phyloP scores from a whole-genome alignment of 2,329 filamentous ascomycete genomes.

The Colletotrichum euphorbiae region DNA sequence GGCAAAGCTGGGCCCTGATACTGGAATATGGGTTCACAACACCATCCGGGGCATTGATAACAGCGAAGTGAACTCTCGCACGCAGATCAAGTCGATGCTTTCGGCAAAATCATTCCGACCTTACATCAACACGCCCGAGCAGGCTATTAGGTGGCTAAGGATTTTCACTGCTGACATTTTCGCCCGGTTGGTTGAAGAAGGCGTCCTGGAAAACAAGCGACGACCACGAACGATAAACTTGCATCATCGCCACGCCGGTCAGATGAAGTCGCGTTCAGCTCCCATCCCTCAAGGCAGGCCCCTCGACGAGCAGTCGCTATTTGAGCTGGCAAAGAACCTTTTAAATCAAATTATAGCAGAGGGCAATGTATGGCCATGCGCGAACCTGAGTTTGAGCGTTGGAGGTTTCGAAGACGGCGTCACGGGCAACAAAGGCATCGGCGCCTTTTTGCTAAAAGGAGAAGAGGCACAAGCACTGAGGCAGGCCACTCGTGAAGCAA shows the following conservation, averaged over 20 bases:
- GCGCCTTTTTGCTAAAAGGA: constrained; percentile 83
- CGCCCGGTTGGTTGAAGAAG: constrained; percentile 89
- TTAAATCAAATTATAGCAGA: constrained; percentile 83
- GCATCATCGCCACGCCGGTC: constrained; percentile 80
- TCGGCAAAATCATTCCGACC: constrained; percentile 96
- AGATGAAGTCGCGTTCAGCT: constrained; percentile 79
- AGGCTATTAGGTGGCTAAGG: constrained; percentile 85
- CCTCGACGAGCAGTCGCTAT: constrained; percentile 78
- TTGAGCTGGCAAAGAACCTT: constrained; percentile 80
- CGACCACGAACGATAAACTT: constrained; percentile 88
- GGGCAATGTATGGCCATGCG: constrained; percentile 87
- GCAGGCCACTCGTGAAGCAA: constrained; percentile 46
- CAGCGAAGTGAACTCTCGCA: constrained; percentile 90
- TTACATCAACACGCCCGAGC: constrained; percentile 80
- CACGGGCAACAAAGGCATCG: constrained; percentile 86
- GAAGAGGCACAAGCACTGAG: constrained; percentile 71
- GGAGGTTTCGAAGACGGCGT: constrained; percentile 93
- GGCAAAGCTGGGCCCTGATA: constrained; percentile 83
- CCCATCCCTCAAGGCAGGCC: constrained; percentile 81
- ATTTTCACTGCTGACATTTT: constrained; percentile 96
- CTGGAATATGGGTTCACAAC: constrained; percentile 85
- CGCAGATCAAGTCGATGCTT: constrained; percentile 96
- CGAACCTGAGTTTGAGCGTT: constrained; percentile 89
- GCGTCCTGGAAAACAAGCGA: constrained; percentile 86
- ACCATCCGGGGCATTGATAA: constrained; percentile 87